Conservation (phyloP, 2,329 filamentous ascomycete species). For the Colletotrichum sp. region DNA sequence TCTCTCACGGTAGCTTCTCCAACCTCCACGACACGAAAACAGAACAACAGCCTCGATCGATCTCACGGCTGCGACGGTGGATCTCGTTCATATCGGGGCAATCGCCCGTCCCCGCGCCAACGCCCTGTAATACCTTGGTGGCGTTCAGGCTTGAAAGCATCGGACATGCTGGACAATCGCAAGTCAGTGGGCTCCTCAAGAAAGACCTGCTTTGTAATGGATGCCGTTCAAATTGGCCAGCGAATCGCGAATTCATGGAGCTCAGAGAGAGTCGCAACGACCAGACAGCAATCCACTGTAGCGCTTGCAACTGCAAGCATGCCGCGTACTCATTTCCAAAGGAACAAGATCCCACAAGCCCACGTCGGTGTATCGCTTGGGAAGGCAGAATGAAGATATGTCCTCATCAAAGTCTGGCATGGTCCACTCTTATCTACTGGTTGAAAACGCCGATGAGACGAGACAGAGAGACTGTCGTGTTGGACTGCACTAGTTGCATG, state of each 20-base stretch:
- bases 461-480: fast-evolving
- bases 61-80: neutral
- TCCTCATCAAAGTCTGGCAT: neutral
- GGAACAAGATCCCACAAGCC: neutral
- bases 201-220: neutral
- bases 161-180: neutral
- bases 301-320: neutral
- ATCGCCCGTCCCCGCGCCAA: neutral
- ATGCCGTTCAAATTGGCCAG: neutral
- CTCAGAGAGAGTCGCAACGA: neutral
- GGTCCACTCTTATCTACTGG: neutral
- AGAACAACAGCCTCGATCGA: neutral
- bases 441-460: fast-evolving
- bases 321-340: neutral
- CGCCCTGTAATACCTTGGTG: neutral
- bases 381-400: neutral
- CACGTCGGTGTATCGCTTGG: neutral
- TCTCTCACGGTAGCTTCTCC: neutral
- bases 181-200: neutral
- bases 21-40: neutral
- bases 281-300: neutral
- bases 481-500: neutral
- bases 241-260: neutral
- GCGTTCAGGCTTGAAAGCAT: neutral
- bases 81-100: fast-evolving